These are phyloP conservation scores for Amauroascus verrucosus DNA, from an alignment of 2,329 filamentous ascomycete genomes.

Conservation along the genomic window DNA sequence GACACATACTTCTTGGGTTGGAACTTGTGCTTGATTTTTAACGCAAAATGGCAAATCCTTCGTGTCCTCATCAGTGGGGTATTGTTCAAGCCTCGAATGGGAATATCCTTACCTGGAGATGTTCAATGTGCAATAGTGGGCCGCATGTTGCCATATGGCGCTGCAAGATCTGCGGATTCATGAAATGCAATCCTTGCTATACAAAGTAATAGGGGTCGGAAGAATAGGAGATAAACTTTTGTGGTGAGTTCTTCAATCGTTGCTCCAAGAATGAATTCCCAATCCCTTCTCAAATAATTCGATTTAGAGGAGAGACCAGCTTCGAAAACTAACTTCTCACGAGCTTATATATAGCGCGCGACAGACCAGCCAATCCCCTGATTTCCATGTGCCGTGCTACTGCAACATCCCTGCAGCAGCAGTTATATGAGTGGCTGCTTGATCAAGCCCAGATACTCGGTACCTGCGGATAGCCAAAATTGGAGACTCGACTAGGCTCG, in stretches of 20 bases:
- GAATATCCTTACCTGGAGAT: conserved; percentile 36
- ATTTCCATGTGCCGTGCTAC: conserved; percentile 7
- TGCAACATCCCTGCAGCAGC: conserved; percentile 5
- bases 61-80: conserved; percentile 16
- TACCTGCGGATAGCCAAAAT: neutral
- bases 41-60: conserved; percentile 13
- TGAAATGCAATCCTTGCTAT: conserved; percentile 34
- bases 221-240: neutral
- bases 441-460: conserved; percentile 1
- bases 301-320: neutral
- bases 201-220: conserved; percentile 15
- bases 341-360: neutral
- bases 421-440: neutral
- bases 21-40: neutral
- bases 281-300: neutral
- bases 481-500: neutral
- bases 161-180: conserved; percentile 35
- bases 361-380: neutral
- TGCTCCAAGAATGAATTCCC: neutral
- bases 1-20: neutral
- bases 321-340: neutral
- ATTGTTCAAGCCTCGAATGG: conserved; percentile 35
- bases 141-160: conserved; percentile 36
- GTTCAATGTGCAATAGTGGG: conserved; percentile 34
- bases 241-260: neutral